Evolutionary conservation across 148 eudicot genomes (phyloP), one percentile per base, ranked within the genome.

Genomic region (Cornus controversa): DNA sequence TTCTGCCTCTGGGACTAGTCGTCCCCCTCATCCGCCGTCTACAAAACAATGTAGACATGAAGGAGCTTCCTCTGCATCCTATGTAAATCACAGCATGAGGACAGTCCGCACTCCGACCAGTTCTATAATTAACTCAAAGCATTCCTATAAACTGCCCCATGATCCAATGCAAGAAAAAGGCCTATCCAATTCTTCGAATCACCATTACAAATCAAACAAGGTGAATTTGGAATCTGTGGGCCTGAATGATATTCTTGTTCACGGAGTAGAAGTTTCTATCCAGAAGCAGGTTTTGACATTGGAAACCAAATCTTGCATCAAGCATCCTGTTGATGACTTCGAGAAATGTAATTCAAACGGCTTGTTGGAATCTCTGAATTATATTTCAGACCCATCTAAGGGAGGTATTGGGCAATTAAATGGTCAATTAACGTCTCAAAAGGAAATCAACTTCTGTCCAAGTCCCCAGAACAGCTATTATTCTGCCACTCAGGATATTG

Each of bases 391-490:
- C 25, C 77, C 72, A 40, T 34, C 69, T 62, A 80, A 81, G 66
- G 87, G 63, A 62, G 73, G 68, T 71, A 73, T 69, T 70, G 83
- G 70, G 54, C 66, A 75, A 45, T 60, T 64, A 27, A 82, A 74
- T 70, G 68, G 47, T 62, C 82, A 75, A 69, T 58, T 81, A 68
- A 75, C 78, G 29, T 66, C 86, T 74, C 87, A 84, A 71, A 54
- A 77, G 7, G 90, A 86, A 20, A 74, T 25, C 26, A 74, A 72
- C 31, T 82, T 16, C 68, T 91, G 88, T 68, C 82, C 92, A 24
- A 93, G 99, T 82, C 99, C 99, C 18, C 91, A 76, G 54, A 88
- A 85, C 70, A 91, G 98, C 77, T 87, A 88, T 60, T 91, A 86
- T 69, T 86, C 98, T 1, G 85, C 92, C 13, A 80, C 89, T 37